These are phyloP conservation scores for Malassezia japonica DNA, from an alignment of 1,284 basidiomycete species.

Conservation along the genomic window DNA sequence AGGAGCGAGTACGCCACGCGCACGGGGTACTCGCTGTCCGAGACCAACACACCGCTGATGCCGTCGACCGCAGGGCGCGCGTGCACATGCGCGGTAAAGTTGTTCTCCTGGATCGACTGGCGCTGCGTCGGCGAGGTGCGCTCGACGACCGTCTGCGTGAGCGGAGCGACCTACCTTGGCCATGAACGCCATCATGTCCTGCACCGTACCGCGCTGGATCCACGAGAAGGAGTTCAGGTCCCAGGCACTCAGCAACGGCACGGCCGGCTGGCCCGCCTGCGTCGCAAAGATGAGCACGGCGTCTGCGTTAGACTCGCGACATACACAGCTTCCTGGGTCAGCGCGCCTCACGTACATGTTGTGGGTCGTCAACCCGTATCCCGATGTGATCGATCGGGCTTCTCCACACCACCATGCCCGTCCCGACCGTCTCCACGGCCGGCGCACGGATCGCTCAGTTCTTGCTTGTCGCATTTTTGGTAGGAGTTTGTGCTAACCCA, in stretches of 20 bases:
- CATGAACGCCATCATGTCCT: slow-evolving; percentile 49
- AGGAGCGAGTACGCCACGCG: slow-evolving; percentile 91
- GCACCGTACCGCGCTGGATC: slow-evolving; percentile 62
- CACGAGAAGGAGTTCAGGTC: slow-evolving; percentile 89
- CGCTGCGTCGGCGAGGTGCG: slow-evolving; percentile 60
- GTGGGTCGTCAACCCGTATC: not conserved
- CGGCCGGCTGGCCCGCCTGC: slow-evolving; percentile 50
- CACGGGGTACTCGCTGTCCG: slow-evolving; percentile 91
- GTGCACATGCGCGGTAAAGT: slow-evolving; percentile 86
- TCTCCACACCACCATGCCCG: not conserved
- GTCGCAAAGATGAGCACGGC: slow-evolving; percentile 39
- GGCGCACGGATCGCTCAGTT: not conserved
- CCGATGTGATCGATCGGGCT: not conserved
- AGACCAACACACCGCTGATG: slow-evolving; percentile 71
- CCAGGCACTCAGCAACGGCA: slow-evolving; percentile 61
- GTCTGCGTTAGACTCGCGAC: slow-evolving; percentile 16
- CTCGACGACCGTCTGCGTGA: slow-evolving; percentile 67
- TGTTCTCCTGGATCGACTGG: slow-evolving; percentile 90
- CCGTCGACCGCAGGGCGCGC: slow-evolving; percentile 47
- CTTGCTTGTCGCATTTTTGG: not conserved
- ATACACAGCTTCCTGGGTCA: slow-evolving; percentile 17
- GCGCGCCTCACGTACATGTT: slow-evolving; percentile 1
- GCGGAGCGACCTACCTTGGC: slow-evolving; percentile 29
- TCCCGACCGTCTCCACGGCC: not conserved
- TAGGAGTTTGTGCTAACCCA: too few relatives aligned